These are phyloP conservation scores for Apiospora phragmitis DNA, from an alignment of 2,329 filamentous ascomycete genomes.

Conservation along the genomic window DNA sequence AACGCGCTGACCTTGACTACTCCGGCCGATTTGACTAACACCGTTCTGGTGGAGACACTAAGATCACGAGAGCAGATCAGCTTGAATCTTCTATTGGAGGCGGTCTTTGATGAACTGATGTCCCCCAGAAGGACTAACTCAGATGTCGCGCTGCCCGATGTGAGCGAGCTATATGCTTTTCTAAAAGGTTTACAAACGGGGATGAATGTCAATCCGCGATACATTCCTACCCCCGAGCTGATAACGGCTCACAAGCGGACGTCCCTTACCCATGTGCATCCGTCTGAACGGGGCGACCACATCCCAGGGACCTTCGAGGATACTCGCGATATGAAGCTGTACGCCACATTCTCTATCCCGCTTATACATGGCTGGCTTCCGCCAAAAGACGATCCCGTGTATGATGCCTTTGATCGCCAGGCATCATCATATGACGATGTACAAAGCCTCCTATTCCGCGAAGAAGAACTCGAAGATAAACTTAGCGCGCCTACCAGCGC, in stretches of 20 bases:
- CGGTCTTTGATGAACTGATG: slow-evolving; percentile 91
- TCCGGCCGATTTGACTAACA: slow-evolving; percentile 59
- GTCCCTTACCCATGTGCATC: slow-evolving; percentile 53
- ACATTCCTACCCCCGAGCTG: slow-evolving; percentile 61
- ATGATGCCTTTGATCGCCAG: slow-evolving; percentile 69
- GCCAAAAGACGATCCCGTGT: slow-evolving; percentile 62
- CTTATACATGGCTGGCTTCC: slow-evolving; percentile 94
- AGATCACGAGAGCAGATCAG: slow-evolving; percentile 84
- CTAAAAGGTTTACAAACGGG: slow-evolving; percentile 87
- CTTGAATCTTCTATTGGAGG: slow-evolving; percentile 80
- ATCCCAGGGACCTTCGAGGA: slow-evolving; percentile 79
- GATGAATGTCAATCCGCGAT: slow-evolving; percentile 96
- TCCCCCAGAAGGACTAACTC: slow-evolving; percentile 66
- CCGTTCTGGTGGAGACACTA: slow-evolving; percentile 76
- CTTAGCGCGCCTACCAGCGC: slow-evolving; percentile 51
- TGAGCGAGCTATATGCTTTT: slow-evolving; percentile 85
- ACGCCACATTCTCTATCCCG: slow-evolving; percentile 84
- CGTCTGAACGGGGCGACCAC: slow-evolving; percentile 46
- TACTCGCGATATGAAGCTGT: slow-evolving; percentile 86
- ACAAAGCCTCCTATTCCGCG: slow-evolving; percentile 83
- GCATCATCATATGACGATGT: slow-evolving; percentile 89
- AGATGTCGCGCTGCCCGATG: slow-evolving; percentile 73
- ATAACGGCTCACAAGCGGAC: slow-evolving; percentile 50
- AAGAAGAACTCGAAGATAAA: slow-evolving; percentile 85
- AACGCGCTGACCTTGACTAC: slow-evolving; percentile 89